Evolutionary conservation across 2,329 filamentous ascomycete species (phyloP), one percentile per base, ranked within the genome.

Genomic region (Dothideomycetes sp.): DNA sequence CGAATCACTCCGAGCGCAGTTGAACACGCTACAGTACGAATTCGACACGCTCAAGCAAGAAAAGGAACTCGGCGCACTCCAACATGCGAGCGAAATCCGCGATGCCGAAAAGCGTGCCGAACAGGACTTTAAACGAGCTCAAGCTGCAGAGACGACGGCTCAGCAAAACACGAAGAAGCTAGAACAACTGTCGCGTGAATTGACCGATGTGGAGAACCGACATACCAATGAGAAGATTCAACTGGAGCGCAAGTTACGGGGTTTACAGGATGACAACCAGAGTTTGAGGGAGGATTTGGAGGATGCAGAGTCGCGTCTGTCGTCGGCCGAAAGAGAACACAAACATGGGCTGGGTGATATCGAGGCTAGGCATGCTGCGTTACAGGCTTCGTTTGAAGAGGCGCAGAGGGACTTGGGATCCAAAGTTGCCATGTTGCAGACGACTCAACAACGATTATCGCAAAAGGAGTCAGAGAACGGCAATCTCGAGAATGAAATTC

Each of bases 1-100:
- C 45, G 88, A 96, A 54, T 82, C 88, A 49, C 71, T 96, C 18
- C 88, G 89, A 55, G 85, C 89, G 2, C 86, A 95, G 61, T 70
- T 96, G 29, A 91, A 88, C 47, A 84, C 86, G 0, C 68, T 95
- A 36, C 81, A 80, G 47, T 98, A 95, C 64, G 85, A 89, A 44
- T 72, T 94, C 49, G 84, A 87, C 53, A 89, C 84, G 13, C 68
- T 84, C 39, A 88, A 89, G 53, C 85, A 94, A 51, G 89, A 96
- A 55, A 81, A 84, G 51, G 86, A 94, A 44, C 74, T 95, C 53
- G 69, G 79, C 33, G 72, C 78, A 8, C 70, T 94, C 12, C 80
- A 85, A 47, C 83, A 91, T 51, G 82, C 86, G 49, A 83, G 84
- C 52, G 89, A 94, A 53, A 62, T 94, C 16, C 78, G 89, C 47